Evolutionary conservation across 495 filamentous ascomycete genomes (phyloP).

Genomic region (Penicillium arizonense): DNA sequence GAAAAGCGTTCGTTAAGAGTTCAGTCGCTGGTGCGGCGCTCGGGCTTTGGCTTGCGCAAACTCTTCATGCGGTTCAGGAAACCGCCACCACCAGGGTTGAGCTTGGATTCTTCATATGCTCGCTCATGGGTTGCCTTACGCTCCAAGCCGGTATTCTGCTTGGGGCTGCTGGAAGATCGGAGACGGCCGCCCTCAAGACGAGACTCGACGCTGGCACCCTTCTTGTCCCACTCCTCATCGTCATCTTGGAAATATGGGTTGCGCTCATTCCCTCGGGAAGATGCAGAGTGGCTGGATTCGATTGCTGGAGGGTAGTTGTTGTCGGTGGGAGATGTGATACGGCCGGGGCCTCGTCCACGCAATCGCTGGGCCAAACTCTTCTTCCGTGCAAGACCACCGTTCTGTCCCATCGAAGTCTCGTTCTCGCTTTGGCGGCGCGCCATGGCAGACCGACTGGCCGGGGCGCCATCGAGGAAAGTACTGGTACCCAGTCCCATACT

Average conservation of each 20-base stretch:
- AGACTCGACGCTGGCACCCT: slow-evolving; percentile 57
- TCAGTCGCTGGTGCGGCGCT: slow-evolving; percentile 39
- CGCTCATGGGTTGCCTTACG: slow-evolving; percentile 70
- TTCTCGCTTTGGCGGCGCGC: slow-evolving; percentile 70
- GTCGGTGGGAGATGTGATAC: slow-evolving; percentile 50
- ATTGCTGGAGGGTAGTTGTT: slow-evolving; percentile 20
- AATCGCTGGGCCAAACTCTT: slow-evolving; percentile 90
- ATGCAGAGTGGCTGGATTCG: slow-evolving; percentile 30
- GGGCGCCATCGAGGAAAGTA: slow-evolving; percentile 93
- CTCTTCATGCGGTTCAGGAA: slow-evolving; percentile 87
- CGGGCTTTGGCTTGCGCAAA: slow-evolving; percentile 60
- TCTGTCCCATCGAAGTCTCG: slow-evolving; percentile 41
- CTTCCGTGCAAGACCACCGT: slow-evolving; percentile 77
- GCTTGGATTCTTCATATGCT: slow-evolving; percentile 38
- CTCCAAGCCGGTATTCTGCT: slow-evolving; percentile 54
- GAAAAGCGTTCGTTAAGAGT: not conserved
- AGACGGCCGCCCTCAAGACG: slow-evolving; percentile 40
- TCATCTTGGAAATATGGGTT: slow-evolving; percentile 93
- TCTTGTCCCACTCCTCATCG: slow-evolving; percentile 68
- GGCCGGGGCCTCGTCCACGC: slow-evolving; percentile 56
- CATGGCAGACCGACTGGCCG: slow-evolving; percentile 80
- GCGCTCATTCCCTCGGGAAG: slow-evolving; percentile 47
- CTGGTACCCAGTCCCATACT: slow-evolving; percentile 86
- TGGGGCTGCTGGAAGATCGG: slow-evolving; percentile 64
- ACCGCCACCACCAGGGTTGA: slow-evolving; percentile 53